Evolutionary conservation across 75 land plant genomes (phyloP), one percentile per base, ranked within the genome.

Genomic region (Selaginella tamariscina): DNA sequence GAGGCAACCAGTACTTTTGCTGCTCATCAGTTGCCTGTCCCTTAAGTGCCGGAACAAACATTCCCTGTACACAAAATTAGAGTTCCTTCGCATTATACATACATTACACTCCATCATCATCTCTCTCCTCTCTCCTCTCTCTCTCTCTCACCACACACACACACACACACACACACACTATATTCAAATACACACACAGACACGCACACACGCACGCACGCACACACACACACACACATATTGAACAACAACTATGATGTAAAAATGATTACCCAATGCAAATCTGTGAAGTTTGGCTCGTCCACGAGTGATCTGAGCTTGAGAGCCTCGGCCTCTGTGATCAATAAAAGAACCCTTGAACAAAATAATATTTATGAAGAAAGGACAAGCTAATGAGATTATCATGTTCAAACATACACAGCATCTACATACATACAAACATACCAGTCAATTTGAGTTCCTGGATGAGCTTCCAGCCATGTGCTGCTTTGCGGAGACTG

Each of bases 11-110:
- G 78, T 87, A 86, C 68, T 87, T 29, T 32, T 90, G 96, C 73
- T 94, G 98, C 72, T 87, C 98, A 20, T 94, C 98, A 28, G 88
- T 89, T 23, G 83, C 96, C 60, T 94, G 98, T 2, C 98, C 98
- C 67, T 83, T 94, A 13, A 94, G 76, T 29, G 92, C 88, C 29
- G 96, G 96, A 55, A 94, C 74, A 71, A 94, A 94, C 98, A 94
- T 90, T 30, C 98, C 98, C 98, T 94, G 54, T 55, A 0, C 1
- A 66, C 20, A 66, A 33, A 26, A 21, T 20, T 66, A 39, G 57
- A 0, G 2, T n/a, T 9, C 24, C 18, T n/a, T 33, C 24, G 29
- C 26, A n/a, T 27, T 26, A 1, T 27, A 21, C 26, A 1, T 24
- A 63, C 20, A 21, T 63, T 24, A 64, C 11, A 64, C 30, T 24